Evolutionary conservation across 306 rosid genomes (phyloP), one percentile per base, ranked within the genome.

Genomic region (Pyrus bretschneideri): DNA sequence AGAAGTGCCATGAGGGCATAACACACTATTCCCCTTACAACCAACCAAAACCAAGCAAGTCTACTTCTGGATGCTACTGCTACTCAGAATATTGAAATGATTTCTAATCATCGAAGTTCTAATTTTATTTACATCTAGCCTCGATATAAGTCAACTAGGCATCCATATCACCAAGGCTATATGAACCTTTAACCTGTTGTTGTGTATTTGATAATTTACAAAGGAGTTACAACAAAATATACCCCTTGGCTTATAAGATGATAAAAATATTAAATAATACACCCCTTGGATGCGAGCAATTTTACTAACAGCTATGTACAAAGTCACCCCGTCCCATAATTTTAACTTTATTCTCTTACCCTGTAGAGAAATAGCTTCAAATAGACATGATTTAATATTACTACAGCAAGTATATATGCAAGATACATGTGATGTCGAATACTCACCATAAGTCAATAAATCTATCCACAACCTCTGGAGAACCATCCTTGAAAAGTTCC

Each of bases 391-490:
- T 22, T 19, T 71, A 5, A 15, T 19, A 54, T n/a, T 23, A 17
- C 54, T 21, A 73, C 14, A 25, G 15, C 13, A 73, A 17, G 23
- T 59, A 52, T 52, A 13, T 0, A 42, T 21, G 25, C 30, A 66
- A 45, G 57, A 30, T 30, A 42, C 29, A 38, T 4, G 35, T 63
- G 38, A 1, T 63, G 17, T 31, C 18, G 6, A 69, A 63, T 70
- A 89, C 98, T 89, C 79, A 95, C 98, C 98, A 90, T 76, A 92
- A 87, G 87, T 95, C 97, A 70, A 92, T 89, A 89, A 95, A 95
- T 86, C 92, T 95, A 79, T 95, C 98, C 80, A 95, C 98, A 75
- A 87, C 97, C 84, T 95, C 98, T 51, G 98, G 97, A 81, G 97
- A 87, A 71, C 87, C 91, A 8, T 95, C 97, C 90, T 95, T 95